Base-by-base conservation (phyloP, 352 stramenopile species). In the Pythium plurisporium region DNA sequence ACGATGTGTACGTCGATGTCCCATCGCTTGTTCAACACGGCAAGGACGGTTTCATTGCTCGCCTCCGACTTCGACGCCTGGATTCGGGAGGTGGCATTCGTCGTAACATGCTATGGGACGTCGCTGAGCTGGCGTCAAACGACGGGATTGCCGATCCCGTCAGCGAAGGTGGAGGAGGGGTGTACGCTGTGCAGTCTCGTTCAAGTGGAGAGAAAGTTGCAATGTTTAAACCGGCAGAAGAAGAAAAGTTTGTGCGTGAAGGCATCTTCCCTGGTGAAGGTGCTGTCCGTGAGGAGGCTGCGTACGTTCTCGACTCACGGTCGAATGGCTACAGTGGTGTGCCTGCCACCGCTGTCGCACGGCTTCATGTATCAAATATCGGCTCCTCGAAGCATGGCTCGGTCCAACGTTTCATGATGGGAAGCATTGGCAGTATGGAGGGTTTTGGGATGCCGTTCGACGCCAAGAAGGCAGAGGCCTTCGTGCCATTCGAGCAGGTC, bases 361-460 rank as follows among this genome's bases (percentile, higher is more conserved):
- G 78, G 4, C 47, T 91, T 11, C 70, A 81, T 5, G 67, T 91
- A 5, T 63, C 74, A 11, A 78, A 57, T 33, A 61, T 80, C 2
- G 69, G 67, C 1, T 60, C 63, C 0, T 64, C 72, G 2, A 90
- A 89, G 58, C 72, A 88, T 51, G 87, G 85, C 4, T 78, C 82
- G 2, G 72, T 93, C 0, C 87, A 96, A 59, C 72, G 73, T 15
- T 96, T 94, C 48, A 90, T 96, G 76, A 55, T 66, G 25, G 87
- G 77, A 43, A 86, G 57, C 25, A 88, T 84, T 33, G 82, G 79
- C 1, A 90, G 79, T 30, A 89, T 91, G 78, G 82, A 91, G 33
- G 82, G 86, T 6, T 91, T 88, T 43, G 86, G 87, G 25, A 89
- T 91, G 79, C 76, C 79, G 3, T 86, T 84, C 22, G 70, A 89